A percentile compares a stretch with the other conserved stretches of the same genome.
Evolutionary conservation across 768 basidiomycete genomes (phyloP).

Genomic region (Termitomyces eurrhizus): DNA sequence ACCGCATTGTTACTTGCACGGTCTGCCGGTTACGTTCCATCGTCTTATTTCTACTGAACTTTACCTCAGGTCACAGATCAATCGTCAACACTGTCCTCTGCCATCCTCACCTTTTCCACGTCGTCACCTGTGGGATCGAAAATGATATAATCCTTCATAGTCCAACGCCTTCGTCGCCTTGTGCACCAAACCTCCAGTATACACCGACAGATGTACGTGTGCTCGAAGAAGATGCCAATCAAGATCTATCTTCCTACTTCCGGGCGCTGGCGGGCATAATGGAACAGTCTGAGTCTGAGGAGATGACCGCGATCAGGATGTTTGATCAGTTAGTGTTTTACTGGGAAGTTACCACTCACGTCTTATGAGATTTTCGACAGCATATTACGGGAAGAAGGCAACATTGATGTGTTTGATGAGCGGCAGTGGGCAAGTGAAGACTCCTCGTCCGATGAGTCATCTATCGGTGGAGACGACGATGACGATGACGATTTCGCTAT

Average conservation of each 20-base stretch:
- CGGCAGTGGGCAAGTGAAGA: constrained; percentile 33
- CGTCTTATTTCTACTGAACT: background rate
- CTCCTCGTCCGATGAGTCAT: constrained; percentile 26
- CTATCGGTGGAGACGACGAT: constrained; percentile 22
- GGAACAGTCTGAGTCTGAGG: constrained; percentile 31
- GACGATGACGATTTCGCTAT: constrained; percentile 7
- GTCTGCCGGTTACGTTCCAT: constrained; percentile 27
- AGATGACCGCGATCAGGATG: constrained; percentile 52
- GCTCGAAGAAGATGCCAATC: constrained; percentile 30
- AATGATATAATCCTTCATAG: constrained; percentile 66
- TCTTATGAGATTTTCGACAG: constrained; percentile 27
- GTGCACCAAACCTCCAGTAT: constrained; percentile 39
- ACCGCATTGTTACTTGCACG: constrained; percentile 57
- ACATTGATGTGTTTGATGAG: constrained; percentile 48
- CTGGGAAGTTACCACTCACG: background rate
- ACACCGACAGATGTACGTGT: constrained; percentile 48
- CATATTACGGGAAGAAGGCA: constrained; percentile 56
- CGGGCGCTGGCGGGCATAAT: constrained; percentile 27
- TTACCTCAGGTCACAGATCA: constrained; percentile 57
- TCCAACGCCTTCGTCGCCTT: constrained; percentile 52
- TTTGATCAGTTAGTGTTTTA: constrained; percentile 60
- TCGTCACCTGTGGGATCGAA: constrained; percentile 74
- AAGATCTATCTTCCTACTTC: constrained; percentile 33
- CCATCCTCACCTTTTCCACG: constrained; percentile 65
- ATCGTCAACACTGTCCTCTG: constrained; percentile 74